Evolutionary conservation across 139 green algal genomes (phyloP).

Genomic region (Medakamo hakoo): DNA sequence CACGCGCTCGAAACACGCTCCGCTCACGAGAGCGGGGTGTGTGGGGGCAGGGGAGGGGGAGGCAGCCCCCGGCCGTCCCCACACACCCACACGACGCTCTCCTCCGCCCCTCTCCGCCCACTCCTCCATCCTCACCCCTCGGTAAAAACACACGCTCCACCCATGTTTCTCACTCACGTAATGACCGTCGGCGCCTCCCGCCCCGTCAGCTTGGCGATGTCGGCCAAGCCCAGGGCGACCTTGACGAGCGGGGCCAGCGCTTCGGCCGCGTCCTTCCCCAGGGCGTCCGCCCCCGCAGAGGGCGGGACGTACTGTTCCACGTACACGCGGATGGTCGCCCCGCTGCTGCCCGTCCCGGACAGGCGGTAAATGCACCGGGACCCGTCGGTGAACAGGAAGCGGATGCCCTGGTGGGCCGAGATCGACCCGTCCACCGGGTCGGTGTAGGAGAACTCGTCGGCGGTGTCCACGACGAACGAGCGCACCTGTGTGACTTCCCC

Average conservation of each 20-base stretch:
- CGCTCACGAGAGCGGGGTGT: too few species aligned
- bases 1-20: too few species aligned
- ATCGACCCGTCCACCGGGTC: conserved; percentile 76
- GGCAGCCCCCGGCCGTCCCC: too few species aligned
- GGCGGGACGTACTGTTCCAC: conserved; percentile 84
- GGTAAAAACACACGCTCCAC: too few species aligned
- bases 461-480: conserved; percentile 47
- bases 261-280: conserved; percentile 34
- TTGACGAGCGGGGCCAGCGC: conserved; percentile 38
- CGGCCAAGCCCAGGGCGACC: conserved; percentile 60
- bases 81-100: too few species aligned
- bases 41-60: too few species aligned
- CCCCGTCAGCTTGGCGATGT: conserved; percentile 71
- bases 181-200: conserved; percentile 78
- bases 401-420: conserved; percentile 67
- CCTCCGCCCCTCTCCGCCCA: too few species aligned
- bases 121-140: too few species aligned
- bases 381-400: conserved; percentile 63
- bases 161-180: conserved; percentile 38
- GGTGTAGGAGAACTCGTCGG: conserved; percentile 86
- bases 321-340: conserved; percentile 85
- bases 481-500: conserved; percentile 39
- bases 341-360: conserved; percentile 54
- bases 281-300: conserved; percentile 36
- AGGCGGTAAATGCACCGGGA: conserved; percentile 15